Conservation (phyloP, 2,329 filamentous ascomycete species). For the Alternaria arbusti region DNA sequence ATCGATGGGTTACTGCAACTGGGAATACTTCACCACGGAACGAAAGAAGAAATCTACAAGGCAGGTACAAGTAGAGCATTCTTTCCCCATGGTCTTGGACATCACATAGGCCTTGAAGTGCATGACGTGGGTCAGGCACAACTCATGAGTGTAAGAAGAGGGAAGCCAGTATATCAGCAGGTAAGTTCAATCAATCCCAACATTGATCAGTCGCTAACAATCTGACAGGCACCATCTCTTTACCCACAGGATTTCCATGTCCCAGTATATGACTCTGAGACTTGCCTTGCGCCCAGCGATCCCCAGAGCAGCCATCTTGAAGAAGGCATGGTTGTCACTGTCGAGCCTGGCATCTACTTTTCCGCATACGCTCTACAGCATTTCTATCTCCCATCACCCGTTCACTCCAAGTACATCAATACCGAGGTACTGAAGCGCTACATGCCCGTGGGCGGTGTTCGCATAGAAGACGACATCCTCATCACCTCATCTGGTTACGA, state of each 20-base stretch:
- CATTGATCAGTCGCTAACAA: slow-evolving; percentile 14
- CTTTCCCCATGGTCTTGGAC: slow-evolving; percentile 88
- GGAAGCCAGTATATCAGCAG: slow-evolving; percentile 30
- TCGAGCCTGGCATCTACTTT: slow-evolving; percentile 74
- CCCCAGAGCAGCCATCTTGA: slow-evolving; percentile 50
- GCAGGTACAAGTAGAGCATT: slow-evolving; percentile 86
- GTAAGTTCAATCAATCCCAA: slow-evolving; percentile 10
- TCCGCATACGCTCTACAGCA: slow-evolving; percentile 82
- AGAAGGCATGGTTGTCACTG: slow-evolving; percentile 63
- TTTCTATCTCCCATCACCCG: slow-evolving; percentile 75
- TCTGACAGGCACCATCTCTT: slow-evolving; percentile 30
- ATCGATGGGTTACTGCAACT: slow-evolving; percentile 72
- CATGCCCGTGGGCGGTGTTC: slow-evolving; percentile 80
- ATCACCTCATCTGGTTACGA: slow-evolving; percentile 72
- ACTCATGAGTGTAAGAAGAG: slow-evolving; percentile 40
- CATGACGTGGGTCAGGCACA: slow-evolving; percentile 66
- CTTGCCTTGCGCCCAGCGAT: slow-evolving; percentile 42
- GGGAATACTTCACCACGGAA: slow-evolving; percentile 72
- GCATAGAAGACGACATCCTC: slow-evolving; percentile 75
- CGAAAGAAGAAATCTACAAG: slow-evolving; percentile 73
- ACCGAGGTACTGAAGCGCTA: slow-evolving; percentile 74
- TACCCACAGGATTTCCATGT: slow-evolving; percentile 42
- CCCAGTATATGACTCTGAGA: slow-evolving; percentile 38
- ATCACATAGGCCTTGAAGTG: slow-evolving; percentile 91
- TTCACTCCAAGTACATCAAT: slow-evolving; percentile 79